Evolutionary conservation across 2,329 filamentous ascomycete genomes (phyloP).

Genomic region (Pestalotiopsis sp.): DNA sequence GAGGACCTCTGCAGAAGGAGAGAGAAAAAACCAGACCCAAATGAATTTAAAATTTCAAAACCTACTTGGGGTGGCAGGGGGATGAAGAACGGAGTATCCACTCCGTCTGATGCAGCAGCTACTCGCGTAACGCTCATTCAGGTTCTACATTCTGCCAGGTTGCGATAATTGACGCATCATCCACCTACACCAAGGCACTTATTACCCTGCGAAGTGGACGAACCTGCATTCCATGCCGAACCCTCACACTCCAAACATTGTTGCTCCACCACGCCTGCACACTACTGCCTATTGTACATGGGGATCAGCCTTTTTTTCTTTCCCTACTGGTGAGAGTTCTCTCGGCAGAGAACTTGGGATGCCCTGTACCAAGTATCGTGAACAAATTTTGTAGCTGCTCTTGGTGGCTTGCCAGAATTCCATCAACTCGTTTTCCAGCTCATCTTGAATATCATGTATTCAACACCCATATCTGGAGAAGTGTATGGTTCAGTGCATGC

Average conservation of each 20-base stretch:
- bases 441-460: background rate
- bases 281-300: background rate
- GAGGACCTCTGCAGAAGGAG: background rate
- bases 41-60: too few species aligned
- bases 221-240: background rate
- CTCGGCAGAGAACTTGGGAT: too few species aligned
- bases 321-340: too few species aligned
- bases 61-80: background rate
- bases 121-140: background rate
- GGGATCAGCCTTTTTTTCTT: background rate
- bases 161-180: conserved; percentile 7
- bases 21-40: background rate
- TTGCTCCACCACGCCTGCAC: background rate
- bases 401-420: background rate
- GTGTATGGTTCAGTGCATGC: background rate
- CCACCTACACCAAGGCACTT: background rate
- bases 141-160: background rate
- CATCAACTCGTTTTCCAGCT: background rate
- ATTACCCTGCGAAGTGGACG: conserved; percentile 1
- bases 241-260: background rate
- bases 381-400: background rate
- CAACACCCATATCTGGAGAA: background rate
- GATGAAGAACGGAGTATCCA: background rate
- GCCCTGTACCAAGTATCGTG: too few species aligned
- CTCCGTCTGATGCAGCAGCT: background rate